Evolutionary conservation across 164 flowering plant species (phyloP).

Genomic region (Euptelea pleiosperma): DNA sequence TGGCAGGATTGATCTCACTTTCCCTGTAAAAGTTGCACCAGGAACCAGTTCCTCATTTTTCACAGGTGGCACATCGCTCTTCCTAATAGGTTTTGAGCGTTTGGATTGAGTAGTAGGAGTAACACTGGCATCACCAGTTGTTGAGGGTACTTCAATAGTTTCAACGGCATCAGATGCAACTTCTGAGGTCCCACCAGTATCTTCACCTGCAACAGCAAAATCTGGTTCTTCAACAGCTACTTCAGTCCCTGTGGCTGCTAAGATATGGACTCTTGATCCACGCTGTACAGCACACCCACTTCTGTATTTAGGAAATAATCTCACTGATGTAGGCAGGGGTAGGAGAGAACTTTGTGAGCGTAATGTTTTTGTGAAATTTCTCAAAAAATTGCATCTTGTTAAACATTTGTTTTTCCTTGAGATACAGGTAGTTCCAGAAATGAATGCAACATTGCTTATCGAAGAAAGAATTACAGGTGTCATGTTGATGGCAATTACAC

Average conservation of each 20-base stretch:
- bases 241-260: slow-evolving; percentile 66
- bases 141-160: slow-evolving; percentile 38
- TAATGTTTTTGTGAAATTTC: slow-evolving; percentile 27
- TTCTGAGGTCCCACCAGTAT: slow-evolving; percentile 31
- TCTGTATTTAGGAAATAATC: slow-evolving; percentile 41
- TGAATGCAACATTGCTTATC: slow-evolving; percentile 38
- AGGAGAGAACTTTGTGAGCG: slow-evolving; percentile 33
- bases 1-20: slow-evolving; percentile 88
- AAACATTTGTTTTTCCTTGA: slow-evolving; percentile 36
- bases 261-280: slow-evolving; percentile 24
- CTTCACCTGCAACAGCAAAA: slow-evolving; percentile 39
- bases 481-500: slow-evolving; percentile 37
- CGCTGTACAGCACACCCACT: slow-evolving; percentile 20
- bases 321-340: slow-evolving; percentile 42
- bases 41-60: slow-evolving; percentile 76
- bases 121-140: slow-evolving; percentile 31
- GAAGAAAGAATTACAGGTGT: slow-evolving; percentile 68
- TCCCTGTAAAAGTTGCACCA: slow-evolving; percentile 90
- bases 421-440: slow-evolving; percentile 44
- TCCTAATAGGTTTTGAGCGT: slow-evolving; percentile 54
- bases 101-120: slow-evolving; percentile 35
- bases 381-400: slow-evolving; percentile 31
- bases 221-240: slow-evolving; percentile 64
- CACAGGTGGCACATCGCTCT: slow-evolving; percentile 91
- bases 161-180: slow-evolving; percentile 26